Evolutionary conservation across 2,329 filamentous ascomycete genomes (phyloP).

Genomic region (Aspergillus thermomutatus): DNA sequence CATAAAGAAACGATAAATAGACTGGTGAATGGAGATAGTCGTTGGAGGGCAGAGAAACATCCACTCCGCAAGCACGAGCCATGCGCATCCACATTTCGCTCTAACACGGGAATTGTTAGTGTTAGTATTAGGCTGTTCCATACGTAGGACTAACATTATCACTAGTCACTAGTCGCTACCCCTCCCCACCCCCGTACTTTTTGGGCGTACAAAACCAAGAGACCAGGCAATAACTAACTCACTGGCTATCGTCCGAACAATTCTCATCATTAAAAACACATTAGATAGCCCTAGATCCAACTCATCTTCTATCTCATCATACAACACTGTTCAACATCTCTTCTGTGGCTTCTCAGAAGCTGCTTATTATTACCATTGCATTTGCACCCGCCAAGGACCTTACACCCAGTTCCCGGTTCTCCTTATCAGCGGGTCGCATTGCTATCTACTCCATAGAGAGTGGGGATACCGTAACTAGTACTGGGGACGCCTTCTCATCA

Average conservation of each 20-base stretch:
- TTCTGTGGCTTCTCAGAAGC: not conserved
- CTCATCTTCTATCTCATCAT: not conserved
- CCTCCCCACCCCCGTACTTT: slow-evolving; percentile 21
- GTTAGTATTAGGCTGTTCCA: too few relatives aligned
- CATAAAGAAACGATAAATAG: not conserved
- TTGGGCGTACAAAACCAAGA: not conserved
- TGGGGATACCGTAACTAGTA: not conserved
- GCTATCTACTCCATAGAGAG: not conserved
- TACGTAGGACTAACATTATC: too few relatives aligned
- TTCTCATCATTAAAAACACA: not conserved
- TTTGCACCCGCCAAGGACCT: not conserved
- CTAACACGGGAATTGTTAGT: too few relatives aligned
- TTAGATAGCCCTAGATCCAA: not conserved
- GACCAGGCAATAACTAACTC: not conserved
- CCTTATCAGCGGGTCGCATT: not conserved
- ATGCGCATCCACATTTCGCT: not conserved
- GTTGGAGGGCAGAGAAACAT: not conserved
- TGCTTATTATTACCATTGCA: not conserved
- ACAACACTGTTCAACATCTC: not conserved
- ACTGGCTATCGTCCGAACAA: not conserved
- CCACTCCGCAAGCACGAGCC: not conserved
- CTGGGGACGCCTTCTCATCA: not conserved
- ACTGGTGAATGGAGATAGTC: not conserved
- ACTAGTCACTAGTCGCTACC: too few relatives aligned
- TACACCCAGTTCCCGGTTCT: not conserved